Conservation (phyloP, 2,329 filamentous ascomycete species). For the Penicillium sp. region DNA sequence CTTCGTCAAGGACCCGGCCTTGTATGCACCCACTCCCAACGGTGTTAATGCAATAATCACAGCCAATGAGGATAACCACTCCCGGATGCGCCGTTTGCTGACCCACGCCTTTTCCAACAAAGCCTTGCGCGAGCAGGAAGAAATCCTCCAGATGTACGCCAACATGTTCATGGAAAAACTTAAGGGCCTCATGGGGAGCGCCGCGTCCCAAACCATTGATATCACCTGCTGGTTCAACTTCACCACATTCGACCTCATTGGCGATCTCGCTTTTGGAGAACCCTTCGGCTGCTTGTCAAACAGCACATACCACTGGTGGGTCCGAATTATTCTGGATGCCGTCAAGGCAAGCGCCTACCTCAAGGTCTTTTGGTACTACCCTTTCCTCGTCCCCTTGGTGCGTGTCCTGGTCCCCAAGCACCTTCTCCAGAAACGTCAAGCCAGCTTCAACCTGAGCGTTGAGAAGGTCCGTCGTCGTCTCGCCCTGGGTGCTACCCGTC, state of each 20-base stretch:
- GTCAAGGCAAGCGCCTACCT: conserved; percentile 20
- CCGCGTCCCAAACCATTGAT: conserved; percentile 8
- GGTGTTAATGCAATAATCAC: conserved; percentile 21
- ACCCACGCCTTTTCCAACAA: conserved; percentile 31
- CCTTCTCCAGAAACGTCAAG: conserved; percentile 11
- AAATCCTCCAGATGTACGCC: conserved; percentile 25
- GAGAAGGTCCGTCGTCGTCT: conserved; percentile 19
- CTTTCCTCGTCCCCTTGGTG: conserved; percentile 11
- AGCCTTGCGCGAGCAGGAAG: conserved; percentile 29
- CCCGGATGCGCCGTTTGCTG: conserved; percentile 28
- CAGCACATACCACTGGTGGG: conserved; percentile 26
- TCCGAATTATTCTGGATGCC: conserved; percentile 21
- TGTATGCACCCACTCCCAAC: conserved; percentile 18
- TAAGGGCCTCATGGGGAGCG: background rate
- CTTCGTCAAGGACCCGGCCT: conserved; percentile 21
- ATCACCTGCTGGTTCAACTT: conserved; percentile 21
- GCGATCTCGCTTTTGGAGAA: conserved; percentile 29
- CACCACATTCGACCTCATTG: conserved; percentile 30
- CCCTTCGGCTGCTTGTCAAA: conserved; percentile 25
- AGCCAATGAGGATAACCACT: conserved; percentile 22
- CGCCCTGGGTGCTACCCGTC: conserved; percentile 8
- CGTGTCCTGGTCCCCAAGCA: conserved; percentile 15
- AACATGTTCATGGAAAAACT: conserved; percentile 23
- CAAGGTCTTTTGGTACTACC: conserved; percentile 17
- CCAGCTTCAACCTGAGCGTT: conserved; percentile 15